phyloP scores from a whole-genome alignment of 2,329 filamentous ascomycete species.

The Trichoderma sp. region DNA sequence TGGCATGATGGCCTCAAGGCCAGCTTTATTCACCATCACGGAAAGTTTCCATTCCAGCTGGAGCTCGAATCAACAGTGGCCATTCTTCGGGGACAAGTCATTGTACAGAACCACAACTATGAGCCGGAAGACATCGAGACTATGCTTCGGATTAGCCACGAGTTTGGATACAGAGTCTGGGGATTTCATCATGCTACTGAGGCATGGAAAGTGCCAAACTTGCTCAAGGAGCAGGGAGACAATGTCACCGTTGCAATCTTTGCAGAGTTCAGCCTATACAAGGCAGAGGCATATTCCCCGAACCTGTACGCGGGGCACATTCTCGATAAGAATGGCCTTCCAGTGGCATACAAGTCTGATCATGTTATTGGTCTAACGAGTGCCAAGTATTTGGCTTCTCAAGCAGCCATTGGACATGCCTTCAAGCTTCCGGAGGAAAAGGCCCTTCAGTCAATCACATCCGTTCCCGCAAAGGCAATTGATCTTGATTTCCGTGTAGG shows the following conservation, averaged over 20 bases:
- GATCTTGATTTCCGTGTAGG: slow-evolving; percentile 44
- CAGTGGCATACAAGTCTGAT: slow-evolving; percentile 45
- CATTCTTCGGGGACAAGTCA: slow-evolving; percentile 40
- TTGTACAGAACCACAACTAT: slow-evolving; percentile 45
- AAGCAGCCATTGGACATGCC: slow-evolving; percentile 39
- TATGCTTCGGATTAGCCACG: slow-evolving; percentile 41
- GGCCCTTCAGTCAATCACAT: slow-evolving; percentile 35
- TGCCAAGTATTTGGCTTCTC: slow-evolving; percentile 42
- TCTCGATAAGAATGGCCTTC: slow-evolving; percentile 38
- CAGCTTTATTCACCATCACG: not conserved
- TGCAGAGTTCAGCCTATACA: slow-evolving; percentile 41
- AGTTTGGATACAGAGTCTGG: slow-evolving; percentile 41
- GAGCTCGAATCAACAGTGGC: slow-evolving; percentile 41
- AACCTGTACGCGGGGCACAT: slow-evolving; percentile 41
- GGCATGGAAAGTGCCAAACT: slow-evolving; percentile 17
- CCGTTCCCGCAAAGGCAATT: slow-evolving; percentile 43
- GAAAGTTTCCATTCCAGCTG: slow-evolving; percentile 32
- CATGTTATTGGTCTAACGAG: slow-evolving; percentile 29
- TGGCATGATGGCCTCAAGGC: slow-evolving; percentile 1
- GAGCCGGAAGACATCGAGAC: slow-evolving; percentile 43
- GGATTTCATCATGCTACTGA: slow-evolving; percentile 18
- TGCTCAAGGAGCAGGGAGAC: slow-evolving; percentile 29
- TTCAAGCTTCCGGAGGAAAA: slow-evolving; percentile 28
- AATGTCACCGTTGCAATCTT: slow-evolving; percentile 44
- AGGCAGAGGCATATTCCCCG: slow-evolving; percentile 40